Conservation (phyloP, 495 filamentous ascomycete species). For the Ramalina intermedia region DNA sequence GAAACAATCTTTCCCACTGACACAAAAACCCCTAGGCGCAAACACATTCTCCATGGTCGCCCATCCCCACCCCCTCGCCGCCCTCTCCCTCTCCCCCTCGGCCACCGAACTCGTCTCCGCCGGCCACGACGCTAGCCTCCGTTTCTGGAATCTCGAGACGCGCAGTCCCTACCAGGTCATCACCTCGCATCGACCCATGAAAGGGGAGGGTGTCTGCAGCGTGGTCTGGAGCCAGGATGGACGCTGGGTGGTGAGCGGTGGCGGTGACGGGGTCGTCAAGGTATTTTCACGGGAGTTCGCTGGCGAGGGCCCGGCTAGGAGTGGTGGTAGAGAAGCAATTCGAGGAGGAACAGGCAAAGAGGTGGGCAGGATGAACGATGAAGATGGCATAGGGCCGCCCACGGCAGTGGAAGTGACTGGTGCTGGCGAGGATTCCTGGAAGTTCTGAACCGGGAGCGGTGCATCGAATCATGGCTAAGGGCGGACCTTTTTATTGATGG, state of each 20-base stretch:
- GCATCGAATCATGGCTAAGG: too few relatives aligned
- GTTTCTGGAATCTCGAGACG: slow-evolving; percentile 97
- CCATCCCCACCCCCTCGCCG: slow-evolving; percentile 81
- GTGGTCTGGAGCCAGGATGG: slow-evolving; percentile 93
- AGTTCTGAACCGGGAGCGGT: too few relatives aligned
- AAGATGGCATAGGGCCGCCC: too few relatives aligned
- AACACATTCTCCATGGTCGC: slow-evolving; percentile 98
- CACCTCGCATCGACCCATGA: slow-evolving; percentile 77
- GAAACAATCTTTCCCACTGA: neutral
- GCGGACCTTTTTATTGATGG: too few relatives aligned
- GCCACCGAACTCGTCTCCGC: slow-evolving; percentile 89
- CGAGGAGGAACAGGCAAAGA: too few relatives aligned
- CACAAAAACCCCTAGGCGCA: slow-evolving; percentile 53
- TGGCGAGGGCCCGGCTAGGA: neutral
- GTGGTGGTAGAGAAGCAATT: too few relatives aligned
- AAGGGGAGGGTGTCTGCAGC: slow-evolving; percentile 82
- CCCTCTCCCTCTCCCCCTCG: slow-evolving; percentile 79
- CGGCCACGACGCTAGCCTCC: slow-evolving; percentile 83
- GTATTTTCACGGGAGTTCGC: slow-evolving; percentile 58
- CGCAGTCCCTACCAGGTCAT: slow-evolving; percentile 87
- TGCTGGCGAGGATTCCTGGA: too few relatives aligned
- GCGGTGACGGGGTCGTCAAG: slow-evolving; percentile 94
- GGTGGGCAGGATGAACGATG: too few relatives aligned
- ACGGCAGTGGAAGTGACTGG: too few relatives aligned
- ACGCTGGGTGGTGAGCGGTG: slow-evolving; percentile 82